Evolutionary conservation across 2,329 filamentous ascomycete genomes (phyloP).

Genomic region (Trichoderma atroviride): DNA sequence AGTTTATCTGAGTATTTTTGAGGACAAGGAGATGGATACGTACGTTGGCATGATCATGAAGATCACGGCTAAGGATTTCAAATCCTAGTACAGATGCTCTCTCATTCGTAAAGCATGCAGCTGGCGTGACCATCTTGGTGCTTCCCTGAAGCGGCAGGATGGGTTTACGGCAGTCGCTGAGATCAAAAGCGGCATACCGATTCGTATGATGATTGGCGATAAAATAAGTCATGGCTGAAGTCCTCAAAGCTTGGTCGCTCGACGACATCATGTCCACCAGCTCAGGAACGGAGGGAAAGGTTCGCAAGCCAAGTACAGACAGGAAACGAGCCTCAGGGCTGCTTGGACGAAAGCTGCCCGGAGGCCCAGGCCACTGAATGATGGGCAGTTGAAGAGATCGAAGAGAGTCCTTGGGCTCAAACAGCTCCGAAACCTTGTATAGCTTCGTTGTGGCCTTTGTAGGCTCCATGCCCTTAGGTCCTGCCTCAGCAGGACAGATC

Average conservation of each 20-base stretch:
- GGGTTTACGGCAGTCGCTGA: constrained; percentile 55
- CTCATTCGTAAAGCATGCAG: constrained; percentile 80
- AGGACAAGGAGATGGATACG: constrained; percentile 30
- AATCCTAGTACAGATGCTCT: constrained; percentile 79
- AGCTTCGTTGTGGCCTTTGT: constrained; percentile 55
- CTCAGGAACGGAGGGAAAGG: constrained; percentile 70
- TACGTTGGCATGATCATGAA: constrained; percentile 73
- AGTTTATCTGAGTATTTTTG: not conserved
- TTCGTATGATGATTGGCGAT: constrained; percentile 78
- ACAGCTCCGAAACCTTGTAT: constrained; percentile 78
- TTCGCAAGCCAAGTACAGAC: constrained; percentile 69
- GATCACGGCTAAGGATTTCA: constrained; percentile 70
- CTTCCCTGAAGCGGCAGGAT: constrained; percentile 75
- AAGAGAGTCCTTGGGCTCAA: constrained; percentile 73
- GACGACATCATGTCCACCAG: constrained; percentile 78
- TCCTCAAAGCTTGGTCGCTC: constrained; percentile 60
- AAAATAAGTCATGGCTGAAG: constrained; percentile 78
- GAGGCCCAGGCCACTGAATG: constrained; percentile 75
- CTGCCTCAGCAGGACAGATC: constrained; percentile 79
- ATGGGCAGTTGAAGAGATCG: constrained; percentile 73
- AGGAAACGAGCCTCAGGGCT: constrained; percentile 78
- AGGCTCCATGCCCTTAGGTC: constrained; percentile 57
- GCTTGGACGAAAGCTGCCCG: constrained; percentile 62
- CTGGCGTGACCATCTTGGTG: constrained; percentile 69
- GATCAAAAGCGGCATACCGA: constrained; percentile 68